phyloP scores from a whole-genome alignment of 192 early-diverging fungal genomes.

The Coemansia sp. region DNA sequence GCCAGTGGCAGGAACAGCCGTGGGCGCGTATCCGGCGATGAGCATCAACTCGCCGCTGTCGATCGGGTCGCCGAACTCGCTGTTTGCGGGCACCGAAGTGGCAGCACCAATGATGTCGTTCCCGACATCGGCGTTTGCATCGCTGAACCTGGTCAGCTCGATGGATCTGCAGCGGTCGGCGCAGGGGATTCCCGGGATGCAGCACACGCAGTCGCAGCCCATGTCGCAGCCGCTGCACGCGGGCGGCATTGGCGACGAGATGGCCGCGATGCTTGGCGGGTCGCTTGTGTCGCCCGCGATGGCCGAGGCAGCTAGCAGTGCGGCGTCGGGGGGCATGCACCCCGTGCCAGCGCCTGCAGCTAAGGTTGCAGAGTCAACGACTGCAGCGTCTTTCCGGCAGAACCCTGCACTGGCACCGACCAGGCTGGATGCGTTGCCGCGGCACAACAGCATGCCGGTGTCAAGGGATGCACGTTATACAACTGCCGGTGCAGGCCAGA shows the following conservation, averaged over 20 bases:
- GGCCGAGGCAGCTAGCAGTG: not conserved
- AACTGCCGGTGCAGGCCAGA: slow-evolving; percentile 12
- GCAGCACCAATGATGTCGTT: slow-evolving; percentile 16
- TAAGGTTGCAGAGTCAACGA: slow-evolving; percentile 13
- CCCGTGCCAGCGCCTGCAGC: slow-evolving; percentile 39
- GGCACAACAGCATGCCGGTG: slow-evolving; percentile 38
- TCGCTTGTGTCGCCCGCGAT: slow-evolving; percentile 15
- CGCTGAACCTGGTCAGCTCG: slow-evolving; percentile 40
- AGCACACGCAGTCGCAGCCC: slow-evolving; percentile 5
- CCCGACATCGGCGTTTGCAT: slow-evolving; percentile 47
- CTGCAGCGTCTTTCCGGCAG: slow-evolving; percentile 7
- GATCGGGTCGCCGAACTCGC: slow-evolving; percentile 25
- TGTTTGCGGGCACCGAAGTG: slow-evolving; percentile 25
- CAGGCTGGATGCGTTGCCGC: slow-evolving; percentile 3
- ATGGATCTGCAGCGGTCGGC: slow-evolving; percentile 27
- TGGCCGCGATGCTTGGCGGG: slow-evolving; percentile 16
- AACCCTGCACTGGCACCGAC: not conserved
- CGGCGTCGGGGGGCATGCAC: slow-evolving; percentile 31
- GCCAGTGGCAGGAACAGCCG: not conserved
- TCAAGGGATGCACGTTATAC: slow-evolving; percentile 19
- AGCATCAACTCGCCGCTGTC: slow-evolving; percentile 32
- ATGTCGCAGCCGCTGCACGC: not conserved
- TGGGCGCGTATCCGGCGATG: slow-evolving; percentile 2
- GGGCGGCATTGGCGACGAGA: slow-evolving; percentile 8
- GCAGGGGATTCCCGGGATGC: slow-evolving; percentile 6